Percentiles rank a stretch among this genome's conserved stretches.
These are phyloP conservation scores for Rhizodiscina lignyota DNA, from an alignment of 495 filamentous ascomycete genomes.

Conservation along the genomic window DNA sequence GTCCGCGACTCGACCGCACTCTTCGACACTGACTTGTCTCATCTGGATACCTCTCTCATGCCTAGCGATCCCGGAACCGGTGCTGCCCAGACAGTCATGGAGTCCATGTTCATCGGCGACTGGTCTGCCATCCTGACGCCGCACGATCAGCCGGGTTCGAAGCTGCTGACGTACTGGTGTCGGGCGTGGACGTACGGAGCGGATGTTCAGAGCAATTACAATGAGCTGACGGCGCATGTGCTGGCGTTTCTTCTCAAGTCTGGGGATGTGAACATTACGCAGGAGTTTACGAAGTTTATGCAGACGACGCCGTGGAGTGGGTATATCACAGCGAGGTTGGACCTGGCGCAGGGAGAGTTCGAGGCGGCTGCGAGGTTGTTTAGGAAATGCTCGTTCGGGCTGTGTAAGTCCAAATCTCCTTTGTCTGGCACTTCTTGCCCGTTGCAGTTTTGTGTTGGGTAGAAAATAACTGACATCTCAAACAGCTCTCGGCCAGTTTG, in stretches of 20 bases:
- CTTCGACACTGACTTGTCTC: constrained; percentile 7
- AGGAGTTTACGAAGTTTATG: constrained; percentile 55
- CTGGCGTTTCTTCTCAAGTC: constrained; percentile 34
- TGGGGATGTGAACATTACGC: constrained; percentile 4
- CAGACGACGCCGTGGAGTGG: constrained; percentile 51
- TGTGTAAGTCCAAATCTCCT: constrained; percentile 52
- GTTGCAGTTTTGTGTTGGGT: constrained; percentile 22
- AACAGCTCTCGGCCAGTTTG: constrained; percentile 15
- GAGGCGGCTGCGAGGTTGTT: constrained; percentile 61
- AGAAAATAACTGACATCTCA: too few relatives aligned
- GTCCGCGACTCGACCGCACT: too few relatives aligned
- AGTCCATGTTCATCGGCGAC: constrained; percentile 16
- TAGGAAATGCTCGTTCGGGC: constrained; percentile 61
- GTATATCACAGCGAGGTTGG: constrained; percentile 73
- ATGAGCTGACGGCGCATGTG: constrained; percentile 32
- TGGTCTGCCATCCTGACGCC: constrained; percentile 8
- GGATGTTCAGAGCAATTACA: constrained; percentile 10
- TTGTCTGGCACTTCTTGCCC: constrained; percentile 13
- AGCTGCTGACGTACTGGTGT: constrained; percentile 21
- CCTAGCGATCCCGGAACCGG: too few relatives aligned
- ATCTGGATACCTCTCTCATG: too few relatives aligned
- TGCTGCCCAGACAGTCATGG: constrained; percentile 4
- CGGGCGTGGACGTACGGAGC: constrained; percentile 13
- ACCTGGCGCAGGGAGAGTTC: constrained; percentile 54
- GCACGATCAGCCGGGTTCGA: background rate